These are phyloP conservation scores for Deinandra increscens DNA, from an alignment of 129 eudicot genomes.

Conservation along the genomic window DNA sequence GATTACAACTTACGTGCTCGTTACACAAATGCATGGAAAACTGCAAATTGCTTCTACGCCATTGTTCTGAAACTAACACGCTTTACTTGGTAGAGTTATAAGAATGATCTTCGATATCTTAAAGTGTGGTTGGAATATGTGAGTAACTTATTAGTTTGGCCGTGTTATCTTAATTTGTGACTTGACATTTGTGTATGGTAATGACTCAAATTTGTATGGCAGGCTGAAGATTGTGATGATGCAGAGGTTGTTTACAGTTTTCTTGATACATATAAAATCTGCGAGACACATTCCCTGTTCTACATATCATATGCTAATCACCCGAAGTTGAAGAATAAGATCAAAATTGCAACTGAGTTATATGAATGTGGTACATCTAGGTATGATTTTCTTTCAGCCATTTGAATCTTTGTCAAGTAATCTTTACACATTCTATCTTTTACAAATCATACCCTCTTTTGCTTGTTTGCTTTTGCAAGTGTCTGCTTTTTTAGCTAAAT, in stretches of 20 bases:
- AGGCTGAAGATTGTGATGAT: constrained; percentile 88
- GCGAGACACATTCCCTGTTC: constrained; percentile 66
- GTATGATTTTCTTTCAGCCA: constrained; percentile 40
- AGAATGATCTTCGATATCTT: constrained; percentile 81
- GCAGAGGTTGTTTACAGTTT: constrained; percentile 84
- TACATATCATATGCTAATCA: constrained; percentile 77
- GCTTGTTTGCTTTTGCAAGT: constrained; percentile 11
- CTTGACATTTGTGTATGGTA: constrained; percentile 1
- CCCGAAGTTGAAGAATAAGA: constrained; percentile 75
- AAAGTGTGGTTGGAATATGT: constrained; percentile 98
- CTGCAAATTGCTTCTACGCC: constrained; percentile 34
- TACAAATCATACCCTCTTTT: too few species aligned
- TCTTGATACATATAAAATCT: constrained; percentile 71
- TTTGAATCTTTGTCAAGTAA: not conserved
- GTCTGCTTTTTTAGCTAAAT: too few species aligned
- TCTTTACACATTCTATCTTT: not conserved
- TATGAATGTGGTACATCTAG: constrained; percentile 69
- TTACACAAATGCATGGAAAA: constrained; percentile 37
- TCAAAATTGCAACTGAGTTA: constrained; percentile 67
- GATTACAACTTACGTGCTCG: constrained; percentile 26
- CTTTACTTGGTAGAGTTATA: constrained; percentile 44
- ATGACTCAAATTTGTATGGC: constrained; percentile 25
- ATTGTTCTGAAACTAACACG: constrained; percentile 40
- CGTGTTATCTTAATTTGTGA: not conserved
- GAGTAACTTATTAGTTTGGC: constrained; percentile 17